A percentile compares a stretch with the other conserved stretches of the same genome.
Evolutionary conservation across 139 green algal species (phyloP).

Genomic region (Trebouxia sp.): DNA sequence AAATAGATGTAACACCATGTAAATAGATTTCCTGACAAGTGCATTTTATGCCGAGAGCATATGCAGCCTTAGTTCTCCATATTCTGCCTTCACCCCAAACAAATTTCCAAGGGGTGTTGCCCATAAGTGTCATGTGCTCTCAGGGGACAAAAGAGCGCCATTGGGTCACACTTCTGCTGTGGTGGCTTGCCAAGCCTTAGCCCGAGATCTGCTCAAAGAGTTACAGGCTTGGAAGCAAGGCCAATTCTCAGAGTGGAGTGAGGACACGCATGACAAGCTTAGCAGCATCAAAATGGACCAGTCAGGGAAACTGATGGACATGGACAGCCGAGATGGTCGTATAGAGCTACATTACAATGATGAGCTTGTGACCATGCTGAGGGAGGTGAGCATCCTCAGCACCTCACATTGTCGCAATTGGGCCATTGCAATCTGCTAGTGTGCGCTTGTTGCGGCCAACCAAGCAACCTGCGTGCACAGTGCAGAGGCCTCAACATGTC

Average conservation of each 20-base stretch:
- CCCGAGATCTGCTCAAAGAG: conserved; percentile 10
- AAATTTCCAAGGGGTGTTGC: too few species aligned
- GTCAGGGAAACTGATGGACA: conserved; percentile 70
- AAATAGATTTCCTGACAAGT: not conserved
- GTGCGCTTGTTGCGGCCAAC: too few species aligned
- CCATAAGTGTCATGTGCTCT: too few species aligned
- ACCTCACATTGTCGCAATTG: too few species aligned
- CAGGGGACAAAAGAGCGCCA: not conserved
- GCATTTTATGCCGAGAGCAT: too few species aligned
- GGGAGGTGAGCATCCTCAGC: conserved; percentile 54
- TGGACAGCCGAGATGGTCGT: conserved; percentile 68
- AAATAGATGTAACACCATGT: not conserved
- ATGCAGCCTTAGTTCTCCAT: too few species aligned
- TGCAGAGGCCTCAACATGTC: too few species aligned
- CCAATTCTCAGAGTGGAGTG: conserved; percentile 49
- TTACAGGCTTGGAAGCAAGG: conserved; percentile 36
- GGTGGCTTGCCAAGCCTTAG: conserved; percentile 10
- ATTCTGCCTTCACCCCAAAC: too few species aligned
- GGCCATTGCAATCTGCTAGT: too few species aligned
- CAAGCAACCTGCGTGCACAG: too few species aligned
- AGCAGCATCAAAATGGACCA: conserved; percentile 65
- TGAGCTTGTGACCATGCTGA: conserved; percentile 65
- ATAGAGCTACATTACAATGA: conserved; percentile 78
- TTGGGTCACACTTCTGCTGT: not conserved
- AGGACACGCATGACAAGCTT: conserved; percentile 48